phyloP scores from a whole-genome alignment of 1,284 basidiomycete species.

The Fomitopsis pinicola region DNA sequence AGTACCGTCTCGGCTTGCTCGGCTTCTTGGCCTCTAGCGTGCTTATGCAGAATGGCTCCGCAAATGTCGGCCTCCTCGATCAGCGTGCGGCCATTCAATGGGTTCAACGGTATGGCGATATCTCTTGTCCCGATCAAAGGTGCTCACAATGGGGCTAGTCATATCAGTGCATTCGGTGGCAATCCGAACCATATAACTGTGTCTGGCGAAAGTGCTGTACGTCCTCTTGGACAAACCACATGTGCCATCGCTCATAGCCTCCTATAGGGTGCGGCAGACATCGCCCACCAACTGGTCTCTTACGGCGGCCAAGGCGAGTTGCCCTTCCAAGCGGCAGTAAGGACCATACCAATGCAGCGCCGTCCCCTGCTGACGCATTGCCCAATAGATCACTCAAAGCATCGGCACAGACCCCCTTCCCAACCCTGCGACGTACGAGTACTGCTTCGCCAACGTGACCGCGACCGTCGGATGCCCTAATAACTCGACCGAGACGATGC shows the following conservation, averaged over 20 bases:
- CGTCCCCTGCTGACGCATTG: background rate
- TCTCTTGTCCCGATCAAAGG: background rate
- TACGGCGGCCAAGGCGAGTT: constrained; percentile 1
- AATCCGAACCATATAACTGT: background rate
- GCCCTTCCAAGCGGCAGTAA: constrained; percentile 3
- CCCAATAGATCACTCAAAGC: background rate
- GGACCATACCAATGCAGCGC: background rate
- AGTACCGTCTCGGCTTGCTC: constrained; percentile 50
- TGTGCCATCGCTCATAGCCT: background rate
- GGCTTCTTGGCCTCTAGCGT: constrained; percentile 44
- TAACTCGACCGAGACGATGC: background rate
- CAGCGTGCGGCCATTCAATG: constrained; percentile 43
- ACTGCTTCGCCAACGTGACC: constrained; percentile 3
- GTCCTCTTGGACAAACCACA: background rate
- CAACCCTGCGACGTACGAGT: background rate
- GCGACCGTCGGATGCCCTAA: background rate
- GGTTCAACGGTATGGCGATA: constrained; percentile 30
- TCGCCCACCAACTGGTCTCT: constrained; percentile 1
- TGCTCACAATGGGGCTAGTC: background rate
- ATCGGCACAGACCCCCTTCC: constrained; percentile 3
- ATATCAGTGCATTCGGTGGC: constrained; percentile 1
- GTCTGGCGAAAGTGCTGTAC: background rate
- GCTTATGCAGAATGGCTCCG: constrained; percentile 26
- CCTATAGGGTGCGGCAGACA: background rate
- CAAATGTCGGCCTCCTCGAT: constrained; percentile 43